These are phyloP conservation scores for Leccinum subtestaceum DNA, from an alignment of 768 basidiomycete species.

Conservation along the genomic window DNA sequence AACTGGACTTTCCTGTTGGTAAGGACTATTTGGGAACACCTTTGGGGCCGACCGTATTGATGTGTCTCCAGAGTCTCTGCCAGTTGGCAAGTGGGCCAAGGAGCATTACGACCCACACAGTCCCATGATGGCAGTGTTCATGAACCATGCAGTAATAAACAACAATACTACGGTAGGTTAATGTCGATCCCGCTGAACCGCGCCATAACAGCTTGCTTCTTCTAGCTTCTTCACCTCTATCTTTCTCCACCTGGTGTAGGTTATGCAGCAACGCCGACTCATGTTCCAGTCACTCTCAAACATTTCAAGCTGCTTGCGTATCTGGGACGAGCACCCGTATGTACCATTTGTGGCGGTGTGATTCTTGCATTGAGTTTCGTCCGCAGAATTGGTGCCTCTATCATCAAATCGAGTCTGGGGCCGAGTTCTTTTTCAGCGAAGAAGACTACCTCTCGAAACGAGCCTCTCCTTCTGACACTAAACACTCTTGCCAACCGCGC, in stretches of 20 bases:
- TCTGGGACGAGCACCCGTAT: slow-evolving; percentile 58
- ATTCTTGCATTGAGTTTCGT: slow-evolving; percentile 1
- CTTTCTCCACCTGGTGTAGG: slow-evolving; percentile 29
- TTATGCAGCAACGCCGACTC: slow-evolving; percentile 24
- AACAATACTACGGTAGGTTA: slow-evolving; percentile 41
- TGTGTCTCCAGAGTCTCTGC: slow-evolving; percentile 45
- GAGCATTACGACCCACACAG: slow-evolving; percentile 54
- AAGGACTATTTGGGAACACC: not conserved
- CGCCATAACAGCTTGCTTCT: not conserved
- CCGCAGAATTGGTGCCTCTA: slow-evolving; percentile 52
- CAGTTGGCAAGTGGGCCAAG: slow-evolving; percentile 61
- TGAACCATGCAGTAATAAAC: slow-evolving; percentile 74
- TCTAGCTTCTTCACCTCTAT: slow-evolving; percentile 49
- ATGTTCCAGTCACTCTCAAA: slow-evolving; percentile 70
- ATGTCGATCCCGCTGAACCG: not conserved
- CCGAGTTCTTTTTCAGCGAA: slow-evolving; percentile 68
- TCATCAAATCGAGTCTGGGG: slow-evolving; percentile 60
- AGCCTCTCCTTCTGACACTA: slow-evolving; percentile 19
- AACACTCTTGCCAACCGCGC: slow-evolving; percentile 24
- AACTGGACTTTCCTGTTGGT: slow-evolving; percentile 62
- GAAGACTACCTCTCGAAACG: slow-evolving; percentile 57
- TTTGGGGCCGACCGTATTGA: not conserved
- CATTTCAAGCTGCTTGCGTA: slow-evolving; percentile 75
- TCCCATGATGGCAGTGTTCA: slow-evolving; percentile 60
- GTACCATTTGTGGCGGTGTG: slow-evolving; percentile 21